phyloP scores from a whole-genome alignment of 768 basidiomycete genomes.

The Kondoa malvinella region DNA sequence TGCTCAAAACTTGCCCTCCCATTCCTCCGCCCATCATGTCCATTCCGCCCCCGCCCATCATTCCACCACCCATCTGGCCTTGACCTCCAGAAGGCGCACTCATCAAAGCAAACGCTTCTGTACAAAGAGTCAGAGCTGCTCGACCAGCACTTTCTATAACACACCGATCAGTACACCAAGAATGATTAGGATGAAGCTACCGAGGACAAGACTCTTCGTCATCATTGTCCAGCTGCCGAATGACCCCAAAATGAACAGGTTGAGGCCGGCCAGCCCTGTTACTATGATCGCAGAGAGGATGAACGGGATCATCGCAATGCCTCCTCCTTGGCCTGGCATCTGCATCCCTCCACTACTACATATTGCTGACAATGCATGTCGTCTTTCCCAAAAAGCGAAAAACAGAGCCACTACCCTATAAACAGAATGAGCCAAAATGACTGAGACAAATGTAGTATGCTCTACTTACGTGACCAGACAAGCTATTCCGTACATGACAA shows the following conservation, averaged over 20 bases:
- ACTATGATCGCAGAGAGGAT: neutral
- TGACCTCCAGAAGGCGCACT: too few species aligned
- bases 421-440: too few species aligned
- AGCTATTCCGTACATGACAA: neutral
- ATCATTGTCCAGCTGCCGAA: neutral
- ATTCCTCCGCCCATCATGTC: neutral
- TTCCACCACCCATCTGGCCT: too few species aligned
- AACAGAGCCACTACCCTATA: too few species aligned
- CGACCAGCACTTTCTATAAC: neutral
- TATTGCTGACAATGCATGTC: neutral
- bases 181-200: neutral
- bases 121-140: too few species aligned
- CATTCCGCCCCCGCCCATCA: too few species aligned
- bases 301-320: neutral
- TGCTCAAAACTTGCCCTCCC: neutral
- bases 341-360: neutral
- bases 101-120: too few species aligned
- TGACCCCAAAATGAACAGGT: neutral
- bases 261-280: neutral
- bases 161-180: neutral
- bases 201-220: neutral
- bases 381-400: neutral
- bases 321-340: neutral
- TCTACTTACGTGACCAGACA: too few species aligned
- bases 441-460: too few species aligned